These are phyloP conservation scores for Fraxinus velutina DNA, from an alignment of 305 asterid species.

Conservation along the genomic window DNA sequence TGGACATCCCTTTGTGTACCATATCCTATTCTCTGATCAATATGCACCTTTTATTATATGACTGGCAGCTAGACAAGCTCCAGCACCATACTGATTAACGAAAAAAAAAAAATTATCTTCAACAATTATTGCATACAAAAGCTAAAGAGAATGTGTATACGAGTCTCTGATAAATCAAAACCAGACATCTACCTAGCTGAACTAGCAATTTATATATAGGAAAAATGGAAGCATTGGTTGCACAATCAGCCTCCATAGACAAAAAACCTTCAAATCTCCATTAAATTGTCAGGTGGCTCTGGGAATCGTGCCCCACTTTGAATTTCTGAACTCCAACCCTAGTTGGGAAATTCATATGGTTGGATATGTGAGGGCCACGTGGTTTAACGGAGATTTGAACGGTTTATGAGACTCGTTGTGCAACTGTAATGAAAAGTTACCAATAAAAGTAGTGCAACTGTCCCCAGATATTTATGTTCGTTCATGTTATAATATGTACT, in stretches of 20 bases:
- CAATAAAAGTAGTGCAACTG: not conserved
- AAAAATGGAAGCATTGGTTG: not conserved
- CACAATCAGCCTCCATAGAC: not conserved
- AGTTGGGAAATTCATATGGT: not conserved
- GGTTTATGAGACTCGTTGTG: not conserved
- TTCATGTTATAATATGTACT: not conserved
- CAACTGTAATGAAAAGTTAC: not conserved
- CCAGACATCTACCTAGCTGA: not conserved
- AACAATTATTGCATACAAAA: not conserved
- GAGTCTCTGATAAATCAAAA: not conserved
- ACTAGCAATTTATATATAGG: not conserved
- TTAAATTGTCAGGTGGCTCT: not conserved
- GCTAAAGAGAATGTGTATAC: not conserved
- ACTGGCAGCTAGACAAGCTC: slow-evolving; percentile 47
- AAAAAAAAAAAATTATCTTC: not conserved
- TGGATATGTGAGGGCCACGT: not conserved
- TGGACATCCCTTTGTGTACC: slow-evolving; percentile 69
- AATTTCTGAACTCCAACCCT: not conserved
- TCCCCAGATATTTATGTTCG: not conserved
- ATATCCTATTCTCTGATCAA: slow-evolving; percentile 36
- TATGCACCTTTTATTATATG: slow-evolving; percentile 37
- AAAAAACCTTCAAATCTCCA: not conserved
- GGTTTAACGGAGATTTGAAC: not conserved
- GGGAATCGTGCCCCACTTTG: not conserved
- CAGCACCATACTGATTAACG: slow-evolving; percentile 39